Evolutionary conservation across 2,329 filamentous ascomycete genomes (phyloP).

Genomic region (Penicillium hesseltinei): DNA sequence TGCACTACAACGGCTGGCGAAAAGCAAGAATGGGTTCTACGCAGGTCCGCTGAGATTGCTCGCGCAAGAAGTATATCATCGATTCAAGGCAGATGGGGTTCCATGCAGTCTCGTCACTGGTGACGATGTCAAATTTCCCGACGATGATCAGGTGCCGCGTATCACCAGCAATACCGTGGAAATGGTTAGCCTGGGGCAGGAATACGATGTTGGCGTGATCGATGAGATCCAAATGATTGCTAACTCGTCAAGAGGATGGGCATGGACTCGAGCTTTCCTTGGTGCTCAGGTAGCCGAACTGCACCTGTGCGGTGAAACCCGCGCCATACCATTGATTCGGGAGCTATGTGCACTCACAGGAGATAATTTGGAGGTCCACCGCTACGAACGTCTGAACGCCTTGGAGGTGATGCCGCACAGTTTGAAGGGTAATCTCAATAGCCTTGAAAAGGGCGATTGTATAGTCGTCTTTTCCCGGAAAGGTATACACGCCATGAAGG

Average conservation of each 20-base stretch:
- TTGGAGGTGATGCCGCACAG: constrained; percentile 65
- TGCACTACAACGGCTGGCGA: constrained; percentile 79
- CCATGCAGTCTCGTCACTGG: constrained; percentile 81
- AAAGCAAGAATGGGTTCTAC: constrained; percentile 75
- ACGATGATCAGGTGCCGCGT: constrained; percentile 49
- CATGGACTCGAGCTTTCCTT: constrained; percentile 88
- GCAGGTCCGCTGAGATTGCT: constrained; percentile 84
- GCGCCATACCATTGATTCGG: constrained; percentile 74
- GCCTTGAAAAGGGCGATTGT: constrained; percentile 83
- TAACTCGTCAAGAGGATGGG: constrained; percentile 76
- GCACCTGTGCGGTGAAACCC: constrained; percentile 87
- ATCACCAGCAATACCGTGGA: constrained; percentile 91
- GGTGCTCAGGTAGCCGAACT: constrained; percentile 85
- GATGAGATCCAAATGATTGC: constrained; percentile 99
- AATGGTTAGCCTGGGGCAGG: constrained; percentile 65
- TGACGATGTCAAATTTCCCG: constrained; percentile 75
- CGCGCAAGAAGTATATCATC: constrained; percentile 91
- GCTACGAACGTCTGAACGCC: constrained; percentile 79
- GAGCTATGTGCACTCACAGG: constrained; percentile 75
- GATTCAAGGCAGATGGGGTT: constrained; percentile 74
- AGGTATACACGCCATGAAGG: constrained; percentile 76
- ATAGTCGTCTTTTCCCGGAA: constrained; percentile 83
- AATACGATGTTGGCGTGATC: constrained; percentile 86
- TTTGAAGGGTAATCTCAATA: constrained; percentile 61
- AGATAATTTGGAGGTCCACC: constrained; percentile 77